Evolutionary conservation across 2,329 filamentous ascomycete genomes (phyloP), one percentile per base, ranked within the genome.

Genomic region (Botrytis fabae): DNA sequence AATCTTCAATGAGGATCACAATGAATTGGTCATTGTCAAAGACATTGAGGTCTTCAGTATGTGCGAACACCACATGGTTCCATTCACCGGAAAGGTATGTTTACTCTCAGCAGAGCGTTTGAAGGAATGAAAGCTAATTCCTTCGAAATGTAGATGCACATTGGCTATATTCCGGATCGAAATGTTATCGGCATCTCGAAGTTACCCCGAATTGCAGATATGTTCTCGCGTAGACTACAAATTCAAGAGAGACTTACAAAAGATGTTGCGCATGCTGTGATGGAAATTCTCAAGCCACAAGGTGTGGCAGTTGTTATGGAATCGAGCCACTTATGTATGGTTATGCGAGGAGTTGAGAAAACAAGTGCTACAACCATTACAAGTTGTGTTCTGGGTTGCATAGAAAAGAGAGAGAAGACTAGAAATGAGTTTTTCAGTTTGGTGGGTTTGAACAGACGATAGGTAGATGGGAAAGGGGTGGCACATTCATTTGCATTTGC

Each of bases 291-390:
- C 65, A 92, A 97, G 81, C 96, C 96, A 2, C 94, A 97, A 81
- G 96, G 96, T 64, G 95, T 99, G 2, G 95, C 93, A 32, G 96
- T 99, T 3, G 95, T 99, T 74, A 97, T 99, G 92, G 96, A 99
- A 81, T 97, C 93, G 22, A 95, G 90, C 80, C 96, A 99, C 84
- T 85, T 98, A 64, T 99, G 96, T 86, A 99, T 98, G 95, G 94
- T 97, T 25, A 98, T 98, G 95, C 90, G 96, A 64, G 96, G 96
- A n/a, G 95, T 99, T 16, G 90, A 98, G 81, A 98, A 99, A 86
- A 94, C 94, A 0, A 89, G 87, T 59, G 91, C 93, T 69, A 92
- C 89, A 28, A 98, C 96, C 10, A 96, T 97, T 54, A 99, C 96
- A 28, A 98, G 94, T 85, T 98, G 95, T 82, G 97, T 99, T 84